Base-by-base conservation (phyloP, 2,329 filamentous ascomycete species). In the Fusarium pseudoanthophilum region DNA sequence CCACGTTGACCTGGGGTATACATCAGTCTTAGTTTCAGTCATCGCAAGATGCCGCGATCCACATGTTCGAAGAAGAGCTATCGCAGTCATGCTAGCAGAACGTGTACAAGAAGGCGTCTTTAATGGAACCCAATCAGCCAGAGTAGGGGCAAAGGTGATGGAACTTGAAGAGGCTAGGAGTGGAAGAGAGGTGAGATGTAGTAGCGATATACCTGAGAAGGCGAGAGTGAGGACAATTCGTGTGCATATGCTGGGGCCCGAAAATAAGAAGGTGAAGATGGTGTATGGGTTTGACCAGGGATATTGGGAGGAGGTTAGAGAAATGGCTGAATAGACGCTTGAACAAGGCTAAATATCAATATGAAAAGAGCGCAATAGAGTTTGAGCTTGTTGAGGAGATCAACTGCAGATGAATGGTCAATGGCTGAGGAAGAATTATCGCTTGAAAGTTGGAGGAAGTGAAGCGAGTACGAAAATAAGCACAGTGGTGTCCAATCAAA, bases 21-120 rank as follows among this genome's bases (percentile, higher is more conserved):
- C 60, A 2, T 61, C 70, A 7, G 57, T 71, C 4, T 18, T 73
- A 0, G 36, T 73, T 5, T 61, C 66, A 3, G 46, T 67, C 6
- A 67, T 73, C 2, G 70, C 71, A 7, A 26, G 71, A 24, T 73
- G 71, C 5, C 71, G 71, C 1, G 60, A 73, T 32, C 71, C 71
- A 1, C 14, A 40, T 2, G 16, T 73, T 11, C 60, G 71, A 2
- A 60, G 70, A 21, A 56, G 32, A 16, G 70, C 70, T 1, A 48
- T 73, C 1, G 57, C 51, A 5, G 55, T 73, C 1, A 71, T 73
- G 70, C 20, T 71, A 2, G 61, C 70, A 7, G 52, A 73, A 4
- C 49, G 57, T 0, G 62, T 60, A 5, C 71, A 71, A 39, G 71
- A 73, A 32, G 66, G 70, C 0, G 66, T 66, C 0, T 73, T 73